Base-by-base conservation (phyloP, 306 rosid genomes). In the Quercus rubra region DNA sequence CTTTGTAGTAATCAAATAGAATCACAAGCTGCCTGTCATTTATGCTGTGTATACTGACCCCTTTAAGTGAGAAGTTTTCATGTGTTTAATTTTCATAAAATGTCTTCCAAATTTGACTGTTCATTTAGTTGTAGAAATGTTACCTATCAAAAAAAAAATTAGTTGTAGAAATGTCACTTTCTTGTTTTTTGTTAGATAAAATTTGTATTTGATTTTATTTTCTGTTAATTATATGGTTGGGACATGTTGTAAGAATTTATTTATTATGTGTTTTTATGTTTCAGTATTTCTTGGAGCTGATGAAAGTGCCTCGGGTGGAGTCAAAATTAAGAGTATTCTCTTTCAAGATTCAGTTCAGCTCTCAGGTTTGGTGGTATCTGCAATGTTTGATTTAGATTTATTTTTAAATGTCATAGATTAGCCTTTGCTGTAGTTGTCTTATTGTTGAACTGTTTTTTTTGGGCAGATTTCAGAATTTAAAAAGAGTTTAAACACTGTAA, bases 241-340 rank as follows among this genome's bases (percentile, higher is more conserved):
- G 58, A 43, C 23, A 15, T 38, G 27, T 68, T 46, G 4, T 78
- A n/a, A 20, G 55, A 51, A 18, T 25, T 61, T 30, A 74, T 19
- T 3, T 59, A 23, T 4, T 20, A 20, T 59, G 13, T 59, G 31
- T 59, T 23, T 59, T 59, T 55, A 52, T 88, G 78, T 87, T 80
- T 82, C 93, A 96, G 99, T 93, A 49, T 79, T 91, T 96, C 84
- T 74, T 96, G 91, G 99, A 96, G 92, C 88, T 84, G 83, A 90
- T 96, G 99, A 96, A 91, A 88, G 99, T 96, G 72, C 99, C 98
- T 71, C 91, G 99, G 80, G 99, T 96, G 85, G 98, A 96, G 87
- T 90, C 98, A 82, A 96, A 96, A 79, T 78, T 96, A 84, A 89
- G 92, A 91, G 98, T 93, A 51, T 96, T 96, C 81, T 84, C 98